Percentiles rank a stretch among this genome's conserved stretches.
These are phyloP conservation scores for Podospora australis DNA, from an alignment of 495 filamentous ascomycete species.

Conservation along the genomic window DNA sequence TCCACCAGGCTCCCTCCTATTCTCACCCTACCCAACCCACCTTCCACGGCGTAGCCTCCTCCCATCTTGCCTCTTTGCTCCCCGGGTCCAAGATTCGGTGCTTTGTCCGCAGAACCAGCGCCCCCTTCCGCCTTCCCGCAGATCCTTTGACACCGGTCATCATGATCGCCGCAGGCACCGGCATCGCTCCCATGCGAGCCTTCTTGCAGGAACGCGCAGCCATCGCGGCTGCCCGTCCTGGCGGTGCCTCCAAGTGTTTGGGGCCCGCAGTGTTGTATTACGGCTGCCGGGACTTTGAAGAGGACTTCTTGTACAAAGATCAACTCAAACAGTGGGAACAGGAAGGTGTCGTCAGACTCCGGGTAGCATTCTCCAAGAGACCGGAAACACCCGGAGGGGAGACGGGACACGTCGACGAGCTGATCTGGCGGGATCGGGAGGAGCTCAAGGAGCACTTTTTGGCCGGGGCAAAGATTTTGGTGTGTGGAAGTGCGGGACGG, in stretches of 20 bases:
- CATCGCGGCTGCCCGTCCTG: constrained; percentile 33
- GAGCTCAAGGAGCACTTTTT: constrained; percentile 42
- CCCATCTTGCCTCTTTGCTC: constrained; percentile 49
- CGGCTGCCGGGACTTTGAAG: constrained; percentile 47
- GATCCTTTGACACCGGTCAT: constrained; percentile 53
- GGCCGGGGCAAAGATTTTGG: constrained; percentile 50
- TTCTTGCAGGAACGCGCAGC: constrained; percentile 57
- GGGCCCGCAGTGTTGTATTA: constrained; percentile 46
- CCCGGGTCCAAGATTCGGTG: constrained; percentile 44
- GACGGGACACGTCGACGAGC: constrained; percentile 52
- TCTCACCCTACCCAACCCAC: constrained; percentile 24
- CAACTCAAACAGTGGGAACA: constrained; percentile 49
- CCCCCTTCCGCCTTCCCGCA: constrained; percentile 53
- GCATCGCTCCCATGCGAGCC: constrained; percentile 58
- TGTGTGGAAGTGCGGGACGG: constrained; percentile 49
- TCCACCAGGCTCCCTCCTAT: constrained; percentile 34
- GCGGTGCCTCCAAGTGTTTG: constrained; percentile 18
- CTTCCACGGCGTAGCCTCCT: constrained; percentile 47
- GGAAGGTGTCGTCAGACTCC: constrained; percentile 45
- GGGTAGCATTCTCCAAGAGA: constrained; percentile 18
- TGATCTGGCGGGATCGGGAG: constrained; percentile 47
- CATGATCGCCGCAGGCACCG: constrained; percentile 48
- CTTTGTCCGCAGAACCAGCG: constrained; percentile 48
- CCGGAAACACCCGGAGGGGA: constrained; percentile 10
- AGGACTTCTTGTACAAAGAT: constrained; percentile 48